These are phyloP conservation scores for Suillus brevipes DNA, from an alignment of 768 basidiomycete species.

Conservation along the genomic window DNA sequence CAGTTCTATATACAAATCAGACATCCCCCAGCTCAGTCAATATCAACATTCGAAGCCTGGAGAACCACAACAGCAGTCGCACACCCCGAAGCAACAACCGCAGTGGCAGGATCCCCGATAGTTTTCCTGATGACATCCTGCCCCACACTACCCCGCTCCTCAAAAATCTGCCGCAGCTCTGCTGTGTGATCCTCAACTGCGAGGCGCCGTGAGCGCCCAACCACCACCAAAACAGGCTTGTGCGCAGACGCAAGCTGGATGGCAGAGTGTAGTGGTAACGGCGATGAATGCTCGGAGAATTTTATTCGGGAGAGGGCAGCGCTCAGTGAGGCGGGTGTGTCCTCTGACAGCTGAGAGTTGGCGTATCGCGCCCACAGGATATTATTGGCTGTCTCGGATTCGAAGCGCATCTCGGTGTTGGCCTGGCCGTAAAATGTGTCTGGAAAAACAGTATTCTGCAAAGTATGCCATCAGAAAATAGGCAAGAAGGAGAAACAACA, in stretches of 20 bases:
- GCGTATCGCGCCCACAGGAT: slow-evolving; percentile 72
- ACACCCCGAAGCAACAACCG: slow-evolving; percentile 64
- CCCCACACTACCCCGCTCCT: slow-evolving; percentile 24
- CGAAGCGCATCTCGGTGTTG: slow-evolving; percentile 64
- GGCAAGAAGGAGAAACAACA: not conserved
- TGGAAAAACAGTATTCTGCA: slow-evolving; percentile 48
- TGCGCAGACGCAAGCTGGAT: slow-evolving; percentile 41
- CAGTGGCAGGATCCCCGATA: slow-evolving; percentile 81
- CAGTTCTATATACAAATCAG: not conserved
- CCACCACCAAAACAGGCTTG: slow-evolving; percentile 56
- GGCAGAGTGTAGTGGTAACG: slow-evolving; percentile 57
- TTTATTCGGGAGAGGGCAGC: slow-evolving; percentile 60
- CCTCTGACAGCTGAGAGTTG: slow-evolving; percentile 14
- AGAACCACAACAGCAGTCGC: slow-evolving; percentile 66
- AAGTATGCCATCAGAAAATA: slow-evolving; percentile 9
- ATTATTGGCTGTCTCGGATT: slow-evolving; percentile 82
- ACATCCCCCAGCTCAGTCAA: not conserved
- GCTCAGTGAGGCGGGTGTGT: slow-evolving; percentile 10
- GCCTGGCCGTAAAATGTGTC: slow-evolving; percentile 74
- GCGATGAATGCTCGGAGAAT: slow-evolving; percentile 53
- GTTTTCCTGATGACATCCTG: slow-evolving; percentile 61
- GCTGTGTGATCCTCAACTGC: slow-evolving; percentile 55
- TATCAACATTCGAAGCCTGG: slow-evolving; percentile 49
- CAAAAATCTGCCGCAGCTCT: slow-evolving; percentile 57
- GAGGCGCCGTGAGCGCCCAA: slow-evolving; percentile 77